These are phyloP conservation scores for Metschnikowia lunata DNA, from an alignment of 805 yeast genomes.

Conservation along the genomic window DNA sequence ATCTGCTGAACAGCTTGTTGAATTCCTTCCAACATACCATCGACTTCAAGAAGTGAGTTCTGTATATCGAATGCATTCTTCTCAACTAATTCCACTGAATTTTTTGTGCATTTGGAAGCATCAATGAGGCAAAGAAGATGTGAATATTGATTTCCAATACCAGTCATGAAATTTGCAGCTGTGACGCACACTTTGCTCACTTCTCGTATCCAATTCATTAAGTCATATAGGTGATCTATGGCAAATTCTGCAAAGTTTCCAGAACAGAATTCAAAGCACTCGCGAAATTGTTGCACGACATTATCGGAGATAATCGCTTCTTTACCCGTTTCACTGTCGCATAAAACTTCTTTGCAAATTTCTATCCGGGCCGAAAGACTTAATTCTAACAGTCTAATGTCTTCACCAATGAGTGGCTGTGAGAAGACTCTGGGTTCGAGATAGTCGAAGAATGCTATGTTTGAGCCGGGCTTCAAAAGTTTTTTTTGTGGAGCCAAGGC, in stretches of 20 bases:
- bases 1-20: background rate
- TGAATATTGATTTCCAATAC: background rate
- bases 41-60: background rate
- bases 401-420: too few species aligned
- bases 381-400: too few species aligned
- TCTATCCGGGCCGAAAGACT: too few species aligned
- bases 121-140: background rate
- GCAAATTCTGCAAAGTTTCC: background rate
- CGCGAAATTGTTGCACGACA: background rate
- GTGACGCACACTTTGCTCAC: background rate
- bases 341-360: too few species aligned
- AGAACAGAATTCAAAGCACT: slow-evolving; percentile 1
- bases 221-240: background rate
- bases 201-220: background rate
- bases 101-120: background rate
- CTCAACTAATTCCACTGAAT: background rate
- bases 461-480: too few species aligned
- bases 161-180: background rate
- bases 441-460: too few species aligned
- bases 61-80: background rate
- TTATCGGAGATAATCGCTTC: too few species aligned
- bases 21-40: background rate
- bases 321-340: too few species aligned
- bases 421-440: too few species aligned
- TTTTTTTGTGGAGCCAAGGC: too few species aligned